phyloP scores from a whole-genome alignment of 345 rosid genomes.

The Hibiscus trionum region DNA sequence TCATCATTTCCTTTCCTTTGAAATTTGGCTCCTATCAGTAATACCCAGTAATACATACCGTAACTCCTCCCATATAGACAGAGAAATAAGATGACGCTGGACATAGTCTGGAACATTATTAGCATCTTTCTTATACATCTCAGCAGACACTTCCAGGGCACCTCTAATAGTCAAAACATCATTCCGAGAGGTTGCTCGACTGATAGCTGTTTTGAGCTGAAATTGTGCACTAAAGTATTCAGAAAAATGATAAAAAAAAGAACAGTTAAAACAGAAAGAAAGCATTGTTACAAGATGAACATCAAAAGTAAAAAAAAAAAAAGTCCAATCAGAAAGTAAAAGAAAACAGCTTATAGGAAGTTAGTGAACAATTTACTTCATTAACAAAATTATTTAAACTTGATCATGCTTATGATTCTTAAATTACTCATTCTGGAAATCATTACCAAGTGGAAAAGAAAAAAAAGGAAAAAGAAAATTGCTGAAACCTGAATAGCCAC shows the following conservation, averaged over 20 bases:
- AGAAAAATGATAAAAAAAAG: background rate
- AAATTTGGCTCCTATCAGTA: no score
- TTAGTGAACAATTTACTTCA: background rate
- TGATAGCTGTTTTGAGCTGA: constrained; percentile 93
- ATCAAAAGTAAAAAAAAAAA: background rate
- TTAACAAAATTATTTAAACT: background rate
- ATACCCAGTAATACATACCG: constrained; percentile 11
- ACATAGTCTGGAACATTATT: constrained; percentile 86
- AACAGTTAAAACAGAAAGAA: background rate
- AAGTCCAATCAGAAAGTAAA: background rate
- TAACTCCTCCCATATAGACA: constrained; percentile 96
- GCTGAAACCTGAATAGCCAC: background rate
- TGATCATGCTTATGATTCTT: background rate
- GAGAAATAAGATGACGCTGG: constrained; percentile 87
- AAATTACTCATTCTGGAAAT: background rate
- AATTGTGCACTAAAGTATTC: background rate
- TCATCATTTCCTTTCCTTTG: no score
- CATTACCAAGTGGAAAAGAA: background rate
- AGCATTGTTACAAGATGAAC: background rate
- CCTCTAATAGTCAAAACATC: constrained; percentile 84
- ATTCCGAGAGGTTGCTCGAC: constrained; percentile 87
- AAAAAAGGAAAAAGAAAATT: background rate
- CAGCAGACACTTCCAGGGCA: constrained; percentile 98
- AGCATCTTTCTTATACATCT: constrained; percentile 85
- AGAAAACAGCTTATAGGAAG: background rate